phyloP scores from a whole-genome alignment of 164 flowering plant genomes.

The Cinnamomum micranthum region DNA sequence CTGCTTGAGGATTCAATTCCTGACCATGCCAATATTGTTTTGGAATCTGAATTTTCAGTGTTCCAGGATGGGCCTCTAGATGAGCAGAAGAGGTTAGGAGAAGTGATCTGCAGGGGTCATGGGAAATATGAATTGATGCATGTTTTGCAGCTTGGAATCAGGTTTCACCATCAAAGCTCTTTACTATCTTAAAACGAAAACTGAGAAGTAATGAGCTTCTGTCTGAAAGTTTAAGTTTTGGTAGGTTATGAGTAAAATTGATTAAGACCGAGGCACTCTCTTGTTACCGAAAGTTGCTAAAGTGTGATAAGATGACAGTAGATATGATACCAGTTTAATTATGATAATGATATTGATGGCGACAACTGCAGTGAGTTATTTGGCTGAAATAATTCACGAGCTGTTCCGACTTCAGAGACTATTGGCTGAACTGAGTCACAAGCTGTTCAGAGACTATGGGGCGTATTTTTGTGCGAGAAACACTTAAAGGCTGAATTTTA shows the following conservation, averaged over 20 bases:
- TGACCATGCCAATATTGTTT: not conserved
- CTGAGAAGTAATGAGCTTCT: not conserved
- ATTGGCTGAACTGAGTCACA: no score
- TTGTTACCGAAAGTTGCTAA: not conserved
- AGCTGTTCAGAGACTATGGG: no score
- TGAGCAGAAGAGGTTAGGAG: slow-evolving; percentile 5
- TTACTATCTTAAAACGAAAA: not conserved
- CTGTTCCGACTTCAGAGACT: no score
- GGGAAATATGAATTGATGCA: slow-evolving; percentile 1
- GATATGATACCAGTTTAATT: no score
- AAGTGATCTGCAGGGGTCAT: slow-evolving; percentile 10
- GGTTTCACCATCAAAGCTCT: not conserved
- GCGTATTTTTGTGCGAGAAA: no score
- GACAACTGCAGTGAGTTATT: no score
- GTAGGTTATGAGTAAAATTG: not conserved
- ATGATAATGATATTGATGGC: no score
- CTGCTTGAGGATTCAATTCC: not conserved
- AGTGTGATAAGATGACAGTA: no score
- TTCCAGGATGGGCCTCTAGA: not conserved
- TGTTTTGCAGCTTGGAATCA: slow-evolving; percentile 16
- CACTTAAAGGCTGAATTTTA: no score
- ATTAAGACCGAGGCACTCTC: not conserved
- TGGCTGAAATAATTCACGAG: no score
- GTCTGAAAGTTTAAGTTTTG: not conserved
- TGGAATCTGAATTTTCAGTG: not conserved